Evolutionary conservation across 2,329 filamentous ascomycete species (phyloP), one percentile per base, ranked within the genome.

Genomic region (Microascus cirrosus): DNA sequence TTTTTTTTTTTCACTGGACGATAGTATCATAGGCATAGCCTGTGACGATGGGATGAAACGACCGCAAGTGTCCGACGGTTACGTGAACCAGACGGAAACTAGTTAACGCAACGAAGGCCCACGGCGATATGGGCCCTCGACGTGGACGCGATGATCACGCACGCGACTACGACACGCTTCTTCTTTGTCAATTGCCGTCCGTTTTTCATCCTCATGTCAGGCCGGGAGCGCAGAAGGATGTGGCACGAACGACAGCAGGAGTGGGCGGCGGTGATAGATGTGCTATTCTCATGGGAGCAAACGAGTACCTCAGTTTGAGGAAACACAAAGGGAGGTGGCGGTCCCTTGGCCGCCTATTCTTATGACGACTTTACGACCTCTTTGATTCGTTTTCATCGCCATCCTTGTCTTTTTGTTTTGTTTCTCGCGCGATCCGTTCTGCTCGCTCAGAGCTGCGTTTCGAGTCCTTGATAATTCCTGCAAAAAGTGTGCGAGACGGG

Each of bases 301-400:
- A 24, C 28, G 39, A 39, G 36, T 50, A 22, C 25, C 36, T 57
- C 45, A 28, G 22, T 52, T 28, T 15, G 50, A 18, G 32, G n/a
- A 25, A 39, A 32, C 34, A 11, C n/a, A 45, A n/a, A 52, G 32
- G 55, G 20, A 45, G 42, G 28, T 22, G 28, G 48, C 45, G 63
- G 63, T 59, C 60, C 59, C 60, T 61, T 61, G 58, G 63, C 63
- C 62, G 63, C 60, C 61, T 60, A 62, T 64, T 62, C 64, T 68
- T 63, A 69, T 70, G 64, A 71, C 64, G 69, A 71, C 64, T 58
- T 70, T 64, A 71, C 64, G 69, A 73, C 67, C 18, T 64, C 62
- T 63, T 62, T 61, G 54, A 20, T 54, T 56, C 60, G 55, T 60
- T 59, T 61, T 59, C 20, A 12, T 50, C n/a, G n/a, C 20, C 45